Conservation (phyloP, 108 stramenopile species). For the Seminavis robusta region DNA sequence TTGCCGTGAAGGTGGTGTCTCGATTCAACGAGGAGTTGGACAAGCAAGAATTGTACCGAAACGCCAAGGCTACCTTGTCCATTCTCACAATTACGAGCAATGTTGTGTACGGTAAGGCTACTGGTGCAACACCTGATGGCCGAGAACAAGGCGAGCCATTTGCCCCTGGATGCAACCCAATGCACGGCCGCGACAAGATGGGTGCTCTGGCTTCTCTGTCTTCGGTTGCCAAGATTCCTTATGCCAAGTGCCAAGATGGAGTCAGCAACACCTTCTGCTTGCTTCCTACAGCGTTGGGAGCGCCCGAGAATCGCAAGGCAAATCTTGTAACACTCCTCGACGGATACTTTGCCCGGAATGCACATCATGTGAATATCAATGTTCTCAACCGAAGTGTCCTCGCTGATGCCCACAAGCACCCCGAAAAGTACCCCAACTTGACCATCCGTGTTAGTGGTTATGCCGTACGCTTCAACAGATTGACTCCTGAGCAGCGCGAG, state of each 20-base stretch:
- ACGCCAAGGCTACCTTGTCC: conserved; percentile 56
- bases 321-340: conserved; percentile 58
- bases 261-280: conserved; percentile 70
- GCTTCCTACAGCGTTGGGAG: conserved; percentile 55
- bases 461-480: conserved; percentile 60
- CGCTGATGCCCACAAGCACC: conserved; percentile 57
- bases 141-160: conserved; percentile 48
- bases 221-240: conserved; percentile 67
- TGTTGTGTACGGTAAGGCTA: conserved; percentile 59
- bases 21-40: conserved; percentile 48
- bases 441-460: conserved; percentile 64
- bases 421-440: conserved; percentile 64
- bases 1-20: conserved; percentile 37
- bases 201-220: conserved; percentile 60
- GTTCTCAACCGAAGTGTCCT: conserved; percentile 43
- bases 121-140: conserved; percentile 62
- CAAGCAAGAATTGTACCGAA: conserved; percentile 52
- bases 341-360: conserved; percentile 51
- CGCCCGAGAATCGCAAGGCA: conserved; percentile 13
- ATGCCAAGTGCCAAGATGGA: conserved; percentile 61
- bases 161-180: conserved; percentile 46
- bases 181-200: conserved; percentile 53
- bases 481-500: conserved; percentile 65
- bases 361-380: conserved; percentile 67
- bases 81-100: conserved; percentile 67